phyloP scores from a whole-genome alignment of 768 basidiomycete genomes.

The Pulveroboletus sp. region DNA sequence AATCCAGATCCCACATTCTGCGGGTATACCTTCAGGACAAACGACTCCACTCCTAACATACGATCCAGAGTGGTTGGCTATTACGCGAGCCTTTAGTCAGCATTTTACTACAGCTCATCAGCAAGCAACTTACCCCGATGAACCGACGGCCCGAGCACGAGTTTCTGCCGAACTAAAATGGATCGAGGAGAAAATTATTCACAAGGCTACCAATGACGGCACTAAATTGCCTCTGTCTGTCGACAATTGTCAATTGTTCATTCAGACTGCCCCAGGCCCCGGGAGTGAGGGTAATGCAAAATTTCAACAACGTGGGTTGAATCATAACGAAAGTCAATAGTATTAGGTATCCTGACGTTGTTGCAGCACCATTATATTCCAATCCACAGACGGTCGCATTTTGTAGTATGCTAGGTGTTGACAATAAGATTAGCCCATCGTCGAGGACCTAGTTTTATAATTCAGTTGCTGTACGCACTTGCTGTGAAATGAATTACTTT shows the following conservation, averaged over 20 bases:
- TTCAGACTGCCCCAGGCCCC: slow-evolving; percentile 57
- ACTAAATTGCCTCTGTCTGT: slow-evolving; percentile 30
- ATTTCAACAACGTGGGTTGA: slow-evolving; percentile 35
- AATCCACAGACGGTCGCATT: slow-evolving; percentile 91
- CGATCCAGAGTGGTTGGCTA: slow-evolving; percentile 93
- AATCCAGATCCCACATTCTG: slow-evolving; percentile 33
- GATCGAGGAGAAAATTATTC: slow-evolving; percentile 56
- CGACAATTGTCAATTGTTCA: slow-evolving; percentile 60
- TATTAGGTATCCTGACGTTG: background rate
- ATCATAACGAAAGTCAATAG: background rate
- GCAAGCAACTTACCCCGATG: slow-evolving; percentile 58
- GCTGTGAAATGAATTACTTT: background rate
- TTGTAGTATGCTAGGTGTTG: slow-evolving; percentile 70
- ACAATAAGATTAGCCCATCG: slow-evolving; percentile 58
- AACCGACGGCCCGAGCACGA: slow-evolving; percentile 43
- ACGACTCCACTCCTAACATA: slow-evolving; percentile 47
- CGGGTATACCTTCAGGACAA: slow-evolving; percentile 5
- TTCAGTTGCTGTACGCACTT: background rate
- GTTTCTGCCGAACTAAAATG: slow-evolving; percentile 61
- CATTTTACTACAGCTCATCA: slow-evolving; percentile 54
- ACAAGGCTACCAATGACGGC: slow-evolving; percentile 1
- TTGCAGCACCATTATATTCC: slow-evolving; percentile 66
- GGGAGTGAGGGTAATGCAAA: slow-evolving; percentile 37
- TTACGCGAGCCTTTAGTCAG: slow-evolving; percentile 81
- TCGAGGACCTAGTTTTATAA: slow-evolving; percentile 1